phyloP scores from a whole-genome alignment of 306 rosid genomes.

The Casuarina glauca region DNA sequence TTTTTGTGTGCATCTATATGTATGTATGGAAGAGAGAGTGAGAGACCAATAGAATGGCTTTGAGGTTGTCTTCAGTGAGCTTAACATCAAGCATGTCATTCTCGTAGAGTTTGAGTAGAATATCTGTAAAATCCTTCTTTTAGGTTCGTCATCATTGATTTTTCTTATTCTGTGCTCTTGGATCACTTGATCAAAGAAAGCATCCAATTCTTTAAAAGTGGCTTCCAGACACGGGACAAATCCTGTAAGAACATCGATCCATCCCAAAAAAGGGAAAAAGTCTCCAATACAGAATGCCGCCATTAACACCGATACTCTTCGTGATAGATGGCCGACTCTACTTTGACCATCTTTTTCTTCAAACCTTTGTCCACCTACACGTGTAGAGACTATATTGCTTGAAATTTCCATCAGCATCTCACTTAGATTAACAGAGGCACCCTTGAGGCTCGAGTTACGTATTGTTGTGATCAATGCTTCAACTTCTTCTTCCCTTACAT shows the following conservation, averaged over 20 bases:
- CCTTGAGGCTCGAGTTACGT: background rate
- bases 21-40: background rate
- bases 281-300: constrained; percentile 1
- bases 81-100: constrained; percentile 19
- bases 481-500: constrained; percentile 23
- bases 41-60: background rate
- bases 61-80: constrained; percentile 19
- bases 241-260: constrained; percentile 9
- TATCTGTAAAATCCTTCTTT: background rate
- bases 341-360: background rate
- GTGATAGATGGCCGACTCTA: background rate
- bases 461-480: background rate
- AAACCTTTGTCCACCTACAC: too few relatives aligned
- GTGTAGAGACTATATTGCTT: too few relatives aligned
- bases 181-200: background rate
- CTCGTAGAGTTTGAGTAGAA: background rate
- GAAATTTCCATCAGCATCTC: too few relatives aligned
- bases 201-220: background rate
- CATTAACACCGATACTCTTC: background rate
- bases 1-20: too few relatives aligned
- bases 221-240: background rate
- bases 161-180: background rate
- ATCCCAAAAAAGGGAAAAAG: background rate
- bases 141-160: background rate
- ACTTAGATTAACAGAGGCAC: background rate